Evolutionary conservation across 129 eudicot species (phyloP).

Genomic region (Chrysanthemum seticuspe): DNA sequence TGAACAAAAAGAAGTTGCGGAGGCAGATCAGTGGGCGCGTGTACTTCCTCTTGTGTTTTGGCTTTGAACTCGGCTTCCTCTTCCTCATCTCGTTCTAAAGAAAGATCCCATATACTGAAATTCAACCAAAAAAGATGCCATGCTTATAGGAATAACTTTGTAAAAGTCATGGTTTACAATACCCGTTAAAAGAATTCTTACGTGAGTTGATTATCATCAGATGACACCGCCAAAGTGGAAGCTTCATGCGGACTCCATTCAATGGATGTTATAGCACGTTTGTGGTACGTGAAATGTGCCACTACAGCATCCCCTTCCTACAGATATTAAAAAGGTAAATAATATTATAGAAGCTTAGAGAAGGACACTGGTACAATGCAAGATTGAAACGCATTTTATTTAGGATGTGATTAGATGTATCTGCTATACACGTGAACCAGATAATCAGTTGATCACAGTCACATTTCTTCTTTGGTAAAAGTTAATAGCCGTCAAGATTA

Average conservation of each 20-base stretch:
- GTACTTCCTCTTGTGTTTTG: conserved; percentile 67
- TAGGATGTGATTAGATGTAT: background rate
- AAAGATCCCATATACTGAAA: conserved; percentile 89
- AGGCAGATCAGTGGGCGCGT: conserved; percentile 84
- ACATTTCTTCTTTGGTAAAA: too few relatives aligned
- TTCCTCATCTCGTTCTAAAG: conserved; percentile 95
- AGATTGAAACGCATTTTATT: background rate
- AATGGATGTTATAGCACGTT: conserved; percentile 92
- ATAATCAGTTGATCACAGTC: background rate
- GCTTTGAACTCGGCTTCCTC: conserved; percentile 94
- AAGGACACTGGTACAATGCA: background rate
- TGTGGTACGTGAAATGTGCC: conserved; percentile 92
- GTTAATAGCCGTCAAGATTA: too few relatives aligned
- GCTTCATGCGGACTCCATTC: conserved; percentile 99
- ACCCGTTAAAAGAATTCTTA: conserved; percentile 31
- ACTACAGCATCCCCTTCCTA: conserved; percentile 86
- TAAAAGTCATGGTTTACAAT: background rate
- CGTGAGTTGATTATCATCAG: conserved; percentile 94
- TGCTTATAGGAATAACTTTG: background rate
- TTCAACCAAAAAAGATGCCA: background rate
- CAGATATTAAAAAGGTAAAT: background rate
- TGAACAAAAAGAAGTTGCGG: conserved; percentile 98
- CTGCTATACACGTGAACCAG: background rate
- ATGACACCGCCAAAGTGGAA: conserved; percentile 82
- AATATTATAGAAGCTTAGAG: background rate